Conservation (phyloP, 805 yeast genomes). For the Pichia kluyveri region DNA sequence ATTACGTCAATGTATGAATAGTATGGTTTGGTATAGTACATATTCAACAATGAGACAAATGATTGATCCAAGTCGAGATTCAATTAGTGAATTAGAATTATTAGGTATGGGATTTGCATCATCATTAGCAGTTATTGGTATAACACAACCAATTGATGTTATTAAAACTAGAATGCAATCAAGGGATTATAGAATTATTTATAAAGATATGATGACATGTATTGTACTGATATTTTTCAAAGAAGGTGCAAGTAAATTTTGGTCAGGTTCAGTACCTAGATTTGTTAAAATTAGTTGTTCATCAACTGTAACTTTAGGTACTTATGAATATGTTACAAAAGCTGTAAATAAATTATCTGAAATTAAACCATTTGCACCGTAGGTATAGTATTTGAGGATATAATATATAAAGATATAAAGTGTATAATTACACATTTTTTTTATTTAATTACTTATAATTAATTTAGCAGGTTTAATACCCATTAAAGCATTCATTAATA, state of each 20-base stretch:
- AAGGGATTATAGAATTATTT: constrained; percentile 48
- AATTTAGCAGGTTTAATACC: constrained; percentile 65
- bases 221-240: constrained; percentile 38
- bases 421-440: no score
- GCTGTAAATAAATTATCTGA: constrained; percentile 24
- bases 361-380: constrained; percentile 24
- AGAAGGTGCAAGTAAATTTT: constrained; percentile 38
- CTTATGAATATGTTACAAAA: constrained; percentile 50
- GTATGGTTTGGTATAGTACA: constrained; percentile 77
- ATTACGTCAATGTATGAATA: constrained; percentile 66
- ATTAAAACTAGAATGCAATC: constrained; percentile 83
- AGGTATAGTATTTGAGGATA: not conserved
- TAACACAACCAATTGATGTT: constrained; percentile 86
- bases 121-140: constrained; percentile 61
- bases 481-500: constrained; percentile 73
- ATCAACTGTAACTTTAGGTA: constrained; percentile 59
- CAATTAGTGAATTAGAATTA: constrained; percentile 31
- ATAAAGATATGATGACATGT: constrained; percentile 54
- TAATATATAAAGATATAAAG: no score
- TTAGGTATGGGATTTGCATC: constrained; percentile 48
- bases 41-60: constrained; percentile 72
- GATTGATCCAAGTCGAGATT: constrained; percentile 43
- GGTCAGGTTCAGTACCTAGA: constrained; percentile 60
- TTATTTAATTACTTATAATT: no score
- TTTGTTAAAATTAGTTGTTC: constrained; percentile 60